Evolutionary conservation across 148 eudicot species (phyloP).

Genomic region (Rhododendron vialii): DNA sequence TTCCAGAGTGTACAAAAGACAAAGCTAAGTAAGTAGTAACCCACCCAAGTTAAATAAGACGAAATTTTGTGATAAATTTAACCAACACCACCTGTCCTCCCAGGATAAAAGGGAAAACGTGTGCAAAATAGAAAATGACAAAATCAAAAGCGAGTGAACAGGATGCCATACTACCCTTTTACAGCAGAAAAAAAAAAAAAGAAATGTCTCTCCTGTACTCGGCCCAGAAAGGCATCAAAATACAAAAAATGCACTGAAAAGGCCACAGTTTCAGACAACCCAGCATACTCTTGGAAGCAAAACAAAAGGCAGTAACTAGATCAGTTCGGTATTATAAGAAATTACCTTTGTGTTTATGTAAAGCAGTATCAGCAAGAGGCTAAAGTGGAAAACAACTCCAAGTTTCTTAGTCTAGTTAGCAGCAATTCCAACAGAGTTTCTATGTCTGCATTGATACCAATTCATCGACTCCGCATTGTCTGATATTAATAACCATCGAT

Average conservation of each 20-base stretch:
- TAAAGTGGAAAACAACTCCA: background rate
- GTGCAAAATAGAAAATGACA: background rate
- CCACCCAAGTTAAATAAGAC: background rate
- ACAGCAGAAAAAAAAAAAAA: background rate
- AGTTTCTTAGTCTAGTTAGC: background rate
- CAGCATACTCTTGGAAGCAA: background rate
- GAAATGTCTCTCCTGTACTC: background rate
- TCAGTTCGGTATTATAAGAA: background rate
- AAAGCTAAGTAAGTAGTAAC: background rate
- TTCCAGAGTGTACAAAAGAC: background rate
- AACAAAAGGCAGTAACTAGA: background rate
- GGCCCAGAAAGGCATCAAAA: background rate
- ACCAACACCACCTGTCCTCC: background rate
- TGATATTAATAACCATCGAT: slow-evolving; percentile 46
- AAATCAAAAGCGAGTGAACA: background rate
- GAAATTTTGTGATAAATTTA: background rate
- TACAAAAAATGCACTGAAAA: background rate
- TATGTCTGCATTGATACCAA: slow-evolving; percentile 55
- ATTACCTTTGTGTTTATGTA: background rate
- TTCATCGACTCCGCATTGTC: slow-evolving; percentile 54
- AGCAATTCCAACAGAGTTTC: slow-evolving; percentile 1
- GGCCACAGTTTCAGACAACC: background rate
- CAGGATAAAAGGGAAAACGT: background rate
- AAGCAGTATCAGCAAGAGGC: background rate
- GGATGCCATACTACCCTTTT: background rate